Evolutionary conservation across 2,329 filamentous ascomycete genomes (phyloP), one percentile per base, ranked within the genome.

Genomic region (Colletotrichum gloeosporioides): DNA sequence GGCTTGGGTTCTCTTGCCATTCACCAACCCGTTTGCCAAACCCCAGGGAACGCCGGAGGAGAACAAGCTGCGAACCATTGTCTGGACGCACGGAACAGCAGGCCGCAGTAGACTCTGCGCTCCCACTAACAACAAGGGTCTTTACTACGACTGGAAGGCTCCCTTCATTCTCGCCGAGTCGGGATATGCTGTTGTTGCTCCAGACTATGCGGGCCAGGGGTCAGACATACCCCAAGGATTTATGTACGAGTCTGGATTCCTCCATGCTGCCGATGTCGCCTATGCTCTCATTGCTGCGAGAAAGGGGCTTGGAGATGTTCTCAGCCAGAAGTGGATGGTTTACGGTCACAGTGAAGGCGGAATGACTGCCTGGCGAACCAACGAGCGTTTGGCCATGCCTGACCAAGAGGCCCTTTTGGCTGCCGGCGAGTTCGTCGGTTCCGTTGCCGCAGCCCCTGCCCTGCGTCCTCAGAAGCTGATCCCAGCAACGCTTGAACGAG

Each of bases 71-170:
- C 70, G 62, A 13, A 62, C 80, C 6, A 16, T 80, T 3, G 80
- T 79, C 34, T 82, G 80, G 80, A 72, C 80, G 1, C 80, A 82
- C 62, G 80, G 80, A 1, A 81, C 80, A 2, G 78, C 80, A 18
- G 80, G 80, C 4, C 59, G 73, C 32, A 71, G 53, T 7, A 78
- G 79, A 4, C 66, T 76, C 4, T 82, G 80, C 36, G 78, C 80
- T 10, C 77, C 80, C 4, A 79, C 76, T 36, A 82, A 82, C 71
- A 73, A 80, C 69, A 77, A 77, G 32, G 66, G 71, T 25, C 70
- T 81, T 1, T 77, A 80, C 67, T 82, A 82, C 57, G 76, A 75
- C 44, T 82, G 77, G 77, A 9, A 78, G 44, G 80, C 73, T 4
- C 80, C 80, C 0, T 79, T 81, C 27, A 68, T 61, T 22, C 72